phyloP scores from a whole-genome alignment of 371 early-diverging fungal genomes.

The Chytridium lagenaria region DNA sequence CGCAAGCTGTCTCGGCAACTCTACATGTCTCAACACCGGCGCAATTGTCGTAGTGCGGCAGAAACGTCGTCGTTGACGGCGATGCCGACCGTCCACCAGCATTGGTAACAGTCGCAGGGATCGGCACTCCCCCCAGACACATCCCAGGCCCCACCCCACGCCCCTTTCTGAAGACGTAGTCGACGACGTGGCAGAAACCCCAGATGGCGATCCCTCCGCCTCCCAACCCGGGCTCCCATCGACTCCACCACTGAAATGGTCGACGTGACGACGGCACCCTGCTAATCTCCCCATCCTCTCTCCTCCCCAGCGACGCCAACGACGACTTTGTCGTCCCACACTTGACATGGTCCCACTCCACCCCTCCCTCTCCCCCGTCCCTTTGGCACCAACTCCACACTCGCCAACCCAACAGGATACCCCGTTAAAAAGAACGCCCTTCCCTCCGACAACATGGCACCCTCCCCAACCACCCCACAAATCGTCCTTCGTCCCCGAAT shows the following conservation, averaged over 20 bases:
- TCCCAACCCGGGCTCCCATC: background rate
- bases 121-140: too few relatives aligned
- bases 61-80: too few relatives aligned
- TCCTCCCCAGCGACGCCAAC: background rate
- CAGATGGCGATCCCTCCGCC: background rate
- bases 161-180: background rate
- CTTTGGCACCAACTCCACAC: background rate
- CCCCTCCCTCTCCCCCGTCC: background rate
- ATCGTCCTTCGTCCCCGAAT: background rate
- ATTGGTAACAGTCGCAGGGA: too few relatives aligned
- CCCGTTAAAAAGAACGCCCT: slow-evolving; percentile 1
- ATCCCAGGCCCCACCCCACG: background rate
- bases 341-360: background rate
- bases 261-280: too few relatives aligned
- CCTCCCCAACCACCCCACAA: background rate
- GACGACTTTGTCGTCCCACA: too few relatives aligned
- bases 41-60: too few relatives aligned
- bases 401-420: background rate
- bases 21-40: background rate
- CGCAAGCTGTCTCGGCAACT: background rate
- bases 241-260: background rate
- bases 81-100: too few relatives aligned
- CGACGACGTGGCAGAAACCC: background rate
- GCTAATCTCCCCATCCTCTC: background rate
- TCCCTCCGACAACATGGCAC: background rate